phyloP scores from a whole-genome alignment of 2,329 filamentous ascomycete genomes.

The Sarocladium strictum region DNA sequence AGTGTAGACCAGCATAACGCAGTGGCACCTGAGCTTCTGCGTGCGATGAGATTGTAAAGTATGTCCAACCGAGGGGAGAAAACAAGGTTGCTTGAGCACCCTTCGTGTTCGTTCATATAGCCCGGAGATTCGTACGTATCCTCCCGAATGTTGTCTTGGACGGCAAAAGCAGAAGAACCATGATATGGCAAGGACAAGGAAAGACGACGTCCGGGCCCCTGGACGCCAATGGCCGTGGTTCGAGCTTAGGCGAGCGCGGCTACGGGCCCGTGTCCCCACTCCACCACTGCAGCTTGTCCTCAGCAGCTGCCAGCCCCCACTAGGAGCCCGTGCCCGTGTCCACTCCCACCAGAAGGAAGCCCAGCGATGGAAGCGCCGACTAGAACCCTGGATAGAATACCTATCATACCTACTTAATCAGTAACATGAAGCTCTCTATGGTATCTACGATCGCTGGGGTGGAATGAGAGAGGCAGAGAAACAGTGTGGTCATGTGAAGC shows the following conservation, averaged over 20 bases:
- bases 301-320: neutral
- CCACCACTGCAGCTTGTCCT: neutral
- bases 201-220: neutral
- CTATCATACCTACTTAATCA: too few species aligned
- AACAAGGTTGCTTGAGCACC: neutral
- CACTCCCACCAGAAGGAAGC: neutral
- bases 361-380: neutral
- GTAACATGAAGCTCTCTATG: too few species aligned
- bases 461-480: too few species aligned
- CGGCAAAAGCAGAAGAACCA: neutral
- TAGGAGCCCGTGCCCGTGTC: neutral
- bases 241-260: conserved; percentile 6
- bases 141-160: neutral
- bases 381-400: conserved; percentile 4
- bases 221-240: neutral
- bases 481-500: too few species aligned
- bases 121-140: neutral
- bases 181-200: neutral
- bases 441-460: neutral
- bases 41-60: too few species aligned
- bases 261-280: conserved; percentile 8
- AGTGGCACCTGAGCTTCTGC: too few species aligned
- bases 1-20: too few species aligned
- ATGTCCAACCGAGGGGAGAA: too few species aligned
- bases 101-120: neutral